Evolutionary conservation across 805 yeast species (phyloP).

Genomic region (Metschnikowia henanensis): DNA sequence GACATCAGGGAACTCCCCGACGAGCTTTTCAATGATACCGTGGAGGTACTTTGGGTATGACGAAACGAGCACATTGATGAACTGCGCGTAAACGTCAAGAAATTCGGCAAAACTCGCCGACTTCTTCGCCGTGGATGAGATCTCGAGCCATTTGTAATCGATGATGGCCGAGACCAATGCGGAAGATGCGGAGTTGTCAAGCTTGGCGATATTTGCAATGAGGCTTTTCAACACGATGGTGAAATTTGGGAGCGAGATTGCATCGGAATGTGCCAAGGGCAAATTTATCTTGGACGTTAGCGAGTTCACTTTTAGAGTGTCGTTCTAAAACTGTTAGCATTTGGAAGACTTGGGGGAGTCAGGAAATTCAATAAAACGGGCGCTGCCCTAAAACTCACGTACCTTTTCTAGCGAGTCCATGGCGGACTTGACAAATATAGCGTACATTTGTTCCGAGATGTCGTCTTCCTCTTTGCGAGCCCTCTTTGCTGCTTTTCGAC

Average conservation of each 20-base stretch:
- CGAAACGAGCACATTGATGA: slow-evolving; percentile 75
- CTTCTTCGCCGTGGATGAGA: slow-evolving; percentile 26
- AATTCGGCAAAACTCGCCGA: slow-evolving; percentile 29
- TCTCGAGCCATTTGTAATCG: slow-evolving; percentile 61
- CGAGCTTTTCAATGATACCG: slow-evolving; percentile 72
- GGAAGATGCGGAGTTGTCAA: slow-evolving; percentile 57
- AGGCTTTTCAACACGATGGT: slow-evolving; percentile 55
- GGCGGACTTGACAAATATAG: slow-evolving; percentile 59
- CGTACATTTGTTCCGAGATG: slow-evolving; percentile 41
- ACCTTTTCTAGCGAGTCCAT: slow-evolving; percentile 65
- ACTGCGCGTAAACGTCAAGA: slow-evolving; percentile 60
- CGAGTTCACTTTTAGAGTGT: slow-evolving; percentile 54
- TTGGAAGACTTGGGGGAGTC: too few species aligned
- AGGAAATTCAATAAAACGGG: too few species aligned
- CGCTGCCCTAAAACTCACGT: too few species aligned
- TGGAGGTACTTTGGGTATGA: slow-evolving; percentile 89
- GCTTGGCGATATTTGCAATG: slow-evolving; percentile 62
- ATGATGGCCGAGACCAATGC: slow-evolving; percentile 62
- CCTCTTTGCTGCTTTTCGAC: slow-evolving; percentile 19
- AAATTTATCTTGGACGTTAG: slow-evolving; percentile 59
- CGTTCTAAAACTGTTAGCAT: slow-evolving; percentile 36
- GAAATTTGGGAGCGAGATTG: slow-evolving; percentile 54
- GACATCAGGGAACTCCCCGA: slow-evolving; percentile 52
- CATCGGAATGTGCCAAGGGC: slow-evolving; percentile 52
- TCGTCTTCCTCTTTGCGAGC: slow-evolving; percentile 19